Evolutionary conservation across 768 basidiomycete species (phyloP).

Genomic region (Solioccasus polychromus): DNA sequence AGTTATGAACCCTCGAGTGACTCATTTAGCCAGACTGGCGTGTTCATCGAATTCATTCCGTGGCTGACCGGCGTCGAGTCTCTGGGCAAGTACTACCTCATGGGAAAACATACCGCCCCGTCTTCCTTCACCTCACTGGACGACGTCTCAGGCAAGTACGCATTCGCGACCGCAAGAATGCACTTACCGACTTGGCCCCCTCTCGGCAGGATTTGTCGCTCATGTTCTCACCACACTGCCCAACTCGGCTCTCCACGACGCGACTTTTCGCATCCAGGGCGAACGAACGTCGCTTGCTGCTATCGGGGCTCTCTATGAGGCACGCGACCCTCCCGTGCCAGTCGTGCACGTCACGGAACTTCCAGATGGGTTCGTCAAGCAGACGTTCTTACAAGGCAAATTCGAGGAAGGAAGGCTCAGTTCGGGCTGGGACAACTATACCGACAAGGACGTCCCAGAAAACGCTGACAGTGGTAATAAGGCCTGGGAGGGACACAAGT

Average conservation of each 20-base stretch:
- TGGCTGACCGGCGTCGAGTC: slow-evolving; percentile 27
- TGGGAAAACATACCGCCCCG: slow-evolving; percentile 31
- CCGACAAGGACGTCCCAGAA: slow-evolving; percentile 29
- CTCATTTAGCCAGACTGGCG: slow-evolving; percentile 29
- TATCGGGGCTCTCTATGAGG: slow-evolving; percentile 28
- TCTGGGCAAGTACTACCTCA: slow-evolving; percentile 29
- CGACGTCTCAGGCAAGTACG: slow-evolving; percentile 33
- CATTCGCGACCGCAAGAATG: background rate
- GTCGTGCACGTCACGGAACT: slow-evolving; percentile 23
- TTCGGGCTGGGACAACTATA: slow-evolving; percentile 33
- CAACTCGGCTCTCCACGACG: slow-evolving; percentile 23
- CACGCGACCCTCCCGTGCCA: slow-evolving; percentile 16
- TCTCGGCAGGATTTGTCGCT: slow-evolving; percentile 37
- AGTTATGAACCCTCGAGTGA: background rate
- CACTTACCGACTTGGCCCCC: slow-evolving; percentile 2
- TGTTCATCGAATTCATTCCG: slow-evolving; percentile 32
- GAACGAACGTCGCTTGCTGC: slow-evolving; percentile 27
- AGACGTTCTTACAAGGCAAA: slow-evolving; percentile 30
- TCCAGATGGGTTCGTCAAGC: slow-evolving; percentile 28
- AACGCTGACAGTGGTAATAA: slow-evolving; percentile 31
- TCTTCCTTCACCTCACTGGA: slow-evolving; percentile 32
- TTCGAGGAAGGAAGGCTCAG: slow-evolving; percentile 31
- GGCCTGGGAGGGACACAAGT: slow-evolving; percentile 33
- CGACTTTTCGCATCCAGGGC: slow-evolving; percentile 37
- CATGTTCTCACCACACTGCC: slow-evolving; percentile 33